A percentile compares a stretch with the other conserved stretches of the same genome.
phyloP scores from a whole-genome alignment of 176 grass and related monocot species.

The Carex littledalei region DNA sequence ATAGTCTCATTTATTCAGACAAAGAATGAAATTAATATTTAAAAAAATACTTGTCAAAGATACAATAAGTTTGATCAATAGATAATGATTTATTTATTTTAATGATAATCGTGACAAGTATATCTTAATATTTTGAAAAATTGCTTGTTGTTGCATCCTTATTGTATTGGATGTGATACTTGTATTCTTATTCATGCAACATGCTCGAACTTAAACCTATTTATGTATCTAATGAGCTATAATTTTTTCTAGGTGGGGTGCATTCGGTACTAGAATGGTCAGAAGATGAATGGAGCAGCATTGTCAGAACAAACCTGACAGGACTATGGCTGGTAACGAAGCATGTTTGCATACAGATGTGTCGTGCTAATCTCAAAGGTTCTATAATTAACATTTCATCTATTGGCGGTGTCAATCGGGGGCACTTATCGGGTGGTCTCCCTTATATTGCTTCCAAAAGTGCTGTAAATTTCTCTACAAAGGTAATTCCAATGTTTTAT shows the following conservation, averaged over 20 bases:
- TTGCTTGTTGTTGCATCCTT: background rate
- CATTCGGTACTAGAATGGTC: slow-evolving; percentile 73
- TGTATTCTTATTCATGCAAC: background rate
- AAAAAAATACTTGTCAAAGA: background rate
- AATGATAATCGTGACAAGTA: no score
- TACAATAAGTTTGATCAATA: no score
- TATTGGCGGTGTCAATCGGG: slow-evolving; percentile 45
- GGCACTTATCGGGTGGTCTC: slow-evolving; percentile 51
- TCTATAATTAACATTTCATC: slow-evolving; percentile 83
- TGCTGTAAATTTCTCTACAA: slow-evolving; percentile 53
- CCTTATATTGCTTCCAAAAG: slow-evolving; percentile 65
- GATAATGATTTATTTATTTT: no score
- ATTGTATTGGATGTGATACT: background rate
- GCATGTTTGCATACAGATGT: slow-evolving; percentile 68
- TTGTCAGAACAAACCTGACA: slow-evolving; percentile 85
- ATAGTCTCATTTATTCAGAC: background rate
- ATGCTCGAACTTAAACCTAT: background rate
- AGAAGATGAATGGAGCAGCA: slow-evolving; percentile 52
- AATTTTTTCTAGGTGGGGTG: slow-evolving; percentile 39
- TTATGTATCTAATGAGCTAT: background rate
- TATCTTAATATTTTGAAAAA: background rate
- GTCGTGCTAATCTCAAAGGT: slow-evolving; percentile 52
- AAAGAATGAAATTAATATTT: background rate
- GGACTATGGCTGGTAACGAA: slow-evolving; percentile 73
- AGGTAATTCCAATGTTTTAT: slow-evolving; percentile 31